A percentile compares a stretch with the other conserved stretches of the same genome.
Conservation (phyloP, 2,329 filamentous ascomycete genomes). For the Furcasterigmium furcatum region DNA sequence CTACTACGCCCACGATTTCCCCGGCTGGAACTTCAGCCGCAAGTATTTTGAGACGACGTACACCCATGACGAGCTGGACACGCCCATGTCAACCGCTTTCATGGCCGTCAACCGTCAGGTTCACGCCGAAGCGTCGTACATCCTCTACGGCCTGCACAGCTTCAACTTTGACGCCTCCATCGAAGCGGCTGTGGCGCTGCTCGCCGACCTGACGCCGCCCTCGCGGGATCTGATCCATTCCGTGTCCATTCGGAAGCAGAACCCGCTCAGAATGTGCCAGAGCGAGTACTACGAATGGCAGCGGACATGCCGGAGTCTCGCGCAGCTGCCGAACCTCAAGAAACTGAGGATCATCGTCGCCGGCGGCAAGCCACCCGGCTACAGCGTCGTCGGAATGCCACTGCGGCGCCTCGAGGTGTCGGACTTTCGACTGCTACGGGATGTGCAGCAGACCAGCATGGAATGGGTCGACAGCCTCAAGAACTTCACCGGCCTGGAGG, state of each 20-base stretch:
- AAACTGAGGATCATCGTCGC: slow-evolving; percentile 50
- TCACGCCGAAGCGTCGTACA: slow-evolving; percentile 51
- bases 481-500: slow-evolving; percentile 41
- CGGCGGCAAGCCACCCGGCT: slow-evolving; percentile 47
- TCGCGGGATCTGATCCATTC: slow-evolving; percentile 44
- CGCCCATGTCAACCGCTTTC: slow-evolving; percentile 37
- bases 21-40: slow-evolving; percentile 25
- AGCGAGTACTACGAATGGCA: slow-evolving; percentile 43
- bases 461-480: slow-evolving; percentile 57
- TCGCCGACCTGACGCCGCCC: slow-evolving; percentile 49
- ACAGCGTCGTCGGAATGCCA: slow-evolving; percentile 14
- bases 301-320: slow-evolving; percentile 41
- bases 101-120: slow-evolving; percentile 43
- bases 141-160: slow-evolving; percentile 52
- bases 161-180: slow-evolving; percentile 60
- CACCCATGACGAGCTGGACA: slow-evolving; percentile 35
- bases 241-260: slow-evolving; percentile 53
- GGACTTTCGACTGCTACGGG: slow-evolving; percentile 43
- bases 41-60: slow-evolving; percentile 53
- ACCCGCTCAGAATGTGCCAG: slow-evolving; percentile 49
- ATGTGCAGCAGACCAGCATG: slow-evolving; percentile 44
- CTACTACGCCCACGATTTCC: slow-evolving; percentile 37
- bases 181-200: slow-evolving; percentile 58
- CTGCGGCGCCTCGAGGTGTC: slow-evolving; percentile 38
- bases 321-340: slow-evolving; percentile 32